phyloP scores from a whole-genome alignment of 768 basidiomycete genomes.

The Hemileccinum rubropunctum region DNA sequence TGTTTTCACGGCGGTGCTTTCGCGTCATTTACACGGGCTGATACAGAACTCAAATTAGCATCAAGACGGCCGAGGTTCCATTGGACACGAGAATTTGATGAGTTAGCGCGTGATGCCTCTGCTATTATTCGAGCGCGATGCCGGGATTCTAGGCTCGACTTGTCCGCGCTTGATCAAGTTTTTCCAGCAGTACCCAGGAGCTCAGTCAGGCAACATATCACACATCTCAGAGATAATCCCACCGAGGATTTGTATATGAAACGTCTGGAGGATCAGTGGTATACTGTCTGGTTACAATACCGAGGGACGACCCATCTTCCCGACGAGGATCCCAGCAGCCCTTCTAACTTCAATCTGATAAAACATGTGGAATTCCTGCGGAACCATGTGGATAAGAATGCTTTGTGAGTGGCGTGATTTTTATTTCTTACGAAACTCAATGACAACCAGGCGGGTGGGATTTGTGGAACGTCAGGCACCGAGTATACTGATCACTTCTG shows the following conservation, averaged over 20 bases:
- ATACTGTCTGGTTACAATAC: constrained; percentile 70
- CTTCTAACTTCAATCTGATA: constrained; percentile 75
- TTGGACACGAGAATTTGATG: constrained; percentile 88
- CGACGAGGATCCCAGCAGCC: constrained; percentile 66
- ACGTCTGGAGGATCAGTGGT: constrained; percentile 80
- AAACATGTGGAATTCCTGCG: constrained; percentile 82
- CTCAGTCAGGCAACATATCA: constrained; percentile 67
- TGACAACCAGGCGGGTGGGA: constrained; percentile 54
- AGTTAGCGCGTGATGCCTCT: constrained; percentile 81
- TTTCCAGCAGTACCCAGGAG: constrained; percentile 76
- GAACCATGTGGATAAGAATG: constrained; percentile 79
- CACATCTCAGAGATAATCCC: constrained; percentile 55
- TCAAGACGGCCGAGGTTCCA: constrained; percentile 66
- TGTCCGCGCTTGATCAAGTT: constrained; percentile 71
- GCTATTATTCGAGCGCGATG: constrained; percentile 81
- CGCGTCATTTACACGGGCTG: background rate
- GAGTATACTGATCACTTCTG: constrained; percentile 40
- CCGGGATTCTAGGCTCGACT: constrained; percentile 60
- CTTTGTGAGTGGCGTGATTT: constrained; percentile 57
- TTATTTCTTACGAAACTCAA: constrained; percentile 11
- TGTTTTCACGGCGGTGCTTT: background rate
- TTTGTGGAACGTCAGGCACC: constrained; percentile 45
- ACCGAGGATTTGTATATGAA: constrained; percentile 74
- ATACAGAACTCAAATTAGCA: constrained; percentile 9
- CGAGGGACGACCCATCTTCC: constrained; percentile 64